Percentiles rank a stretch among this genome's conserved stretches.
Conservation (phyloP, 306 rosid genomes). For the Fagus crenata region DNA sequence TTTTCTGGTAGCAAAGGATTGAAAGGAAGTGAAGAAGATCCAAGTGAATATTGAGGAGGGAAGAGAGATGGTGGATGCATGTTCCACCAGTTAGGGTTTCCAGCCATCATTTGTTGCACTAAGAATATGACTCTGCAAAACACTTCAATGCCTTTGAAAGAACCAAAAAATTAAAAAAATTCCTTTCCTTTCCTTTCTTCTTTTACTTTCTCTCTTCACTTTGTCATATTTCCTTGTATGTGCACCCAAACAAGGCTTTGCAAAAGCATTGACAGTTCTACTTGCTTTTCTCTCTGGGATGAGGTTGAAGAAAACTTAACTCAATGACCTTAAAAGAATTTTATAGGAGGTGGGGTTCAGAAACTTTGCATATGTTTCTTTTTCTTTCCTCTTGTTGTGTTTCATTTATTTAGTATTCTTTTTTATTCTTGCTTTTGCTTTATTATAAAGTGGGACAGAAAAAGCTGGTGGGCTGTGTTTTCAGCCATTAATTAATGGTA, state of each 20-base stretch:
- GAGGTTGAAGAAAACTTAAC: constrained; percentile 51
- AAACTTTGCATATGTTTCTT: constrained; percentile 55
- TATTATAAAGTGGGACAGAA: constrained; percentile 58
- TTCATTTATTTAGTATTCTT: constrained; percentile 52
- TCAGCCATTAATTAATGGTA: constrained; percentile 45
- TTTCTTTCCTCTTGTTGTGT: constrained; percentile 28
- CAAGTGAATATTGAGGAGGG: constrained; percentile 57
- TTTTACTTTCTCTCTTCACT: constrained; percentile 44
- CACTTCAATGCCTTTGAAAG: constrained; percentile 31
- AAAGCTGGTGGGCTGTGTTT: constrained; percentile 58
- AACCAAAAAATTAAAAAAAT: constrained; percentile 8
- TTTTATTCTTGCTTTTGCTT: constrained; percentile 57
- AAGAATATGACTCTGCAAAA: not conserved
- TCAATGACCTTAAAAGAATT: constrained; percentile 41
- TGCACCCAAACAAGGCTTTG: constrained; percentile 60
- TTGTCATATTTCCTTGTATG: constrained; percentile 50
- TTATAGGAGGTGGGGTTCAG: constrained; percentile 52
- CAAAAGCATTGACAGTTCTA: constrained; percentile 50
- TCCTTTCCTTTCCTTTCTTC: constrained; percentile 18
- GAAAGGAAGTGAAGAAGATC: constrained; percentile 58
- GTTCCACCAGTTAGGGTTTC: constrained; percentile 95
- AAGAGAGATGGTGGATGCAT: constrained; percentile 74
- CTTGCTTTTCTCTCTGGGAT: constrained; percentile 44
- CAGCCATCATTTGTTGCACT: constrained; percentile 76
- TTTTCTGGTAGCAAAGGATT: constrained; percentile 47